phyloP scores from a whole-genome alignment of 345 rosid genomes.

The Hibiscus trionum region DNA sequence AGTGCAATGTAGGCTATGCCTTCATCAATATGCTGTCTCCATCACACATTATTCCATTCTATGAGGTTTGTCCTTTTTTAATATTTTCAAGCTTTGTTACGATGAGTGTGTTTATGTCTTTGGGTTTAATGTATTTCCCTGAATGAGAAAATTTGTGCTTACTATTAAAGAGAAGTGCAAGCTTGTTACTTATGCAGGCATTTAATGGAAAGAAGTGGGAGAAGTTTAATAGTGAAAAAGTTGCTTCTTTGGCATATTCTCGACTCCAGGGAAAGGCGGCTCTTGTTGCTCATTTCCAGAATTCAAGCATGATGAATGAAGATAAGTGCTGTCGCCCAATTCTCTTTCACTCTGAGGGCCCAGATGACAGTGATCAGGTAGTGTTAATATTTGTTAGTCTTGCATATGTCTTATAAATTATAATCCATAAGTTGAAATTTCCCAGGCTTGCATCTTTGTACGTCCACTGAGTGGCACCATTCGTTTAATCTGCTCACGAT shows the following conservation, averaged over 20 bases:
- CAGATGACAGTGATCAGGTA: conserved; percentile 40
- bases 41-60: conserved; percentile 50
- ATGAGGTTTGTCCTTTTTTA: conserved; percentile 35
- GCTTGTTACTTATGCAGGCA: conserved; percentile 31
- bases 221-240: conserved; percentile 86
- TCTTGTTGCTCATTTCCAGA: conserved; percentile 77
- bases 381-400: background rate
- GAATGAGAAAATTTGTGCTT: background rate
- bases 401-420: no score
- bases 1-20: conserved; percentile 80
- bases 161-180: background rate
- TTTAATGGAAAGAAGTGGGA: conserved; percentile 89
- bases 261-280: conserved; percentile 76
- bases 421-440: no score
- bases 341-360: conserved; percentile 40
- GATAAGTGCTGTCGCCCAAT: conserved; percentile 86
- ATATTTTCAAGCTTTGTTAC: background rate
- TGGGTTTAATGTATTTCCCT: background rate
- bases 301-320: conserved; percentile 85
- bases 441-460: no score
- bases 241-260: conserved; percentile 76
- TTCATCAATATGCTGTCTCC: conserved; percentile 76
- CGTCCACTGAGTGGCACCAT: no score
- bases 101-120: background rate
- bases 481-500: background rate